phyloP scores from a whole-genome alignment of 2,329 filamentous ascomycete species.

The Fusarium sp. region DNA sequence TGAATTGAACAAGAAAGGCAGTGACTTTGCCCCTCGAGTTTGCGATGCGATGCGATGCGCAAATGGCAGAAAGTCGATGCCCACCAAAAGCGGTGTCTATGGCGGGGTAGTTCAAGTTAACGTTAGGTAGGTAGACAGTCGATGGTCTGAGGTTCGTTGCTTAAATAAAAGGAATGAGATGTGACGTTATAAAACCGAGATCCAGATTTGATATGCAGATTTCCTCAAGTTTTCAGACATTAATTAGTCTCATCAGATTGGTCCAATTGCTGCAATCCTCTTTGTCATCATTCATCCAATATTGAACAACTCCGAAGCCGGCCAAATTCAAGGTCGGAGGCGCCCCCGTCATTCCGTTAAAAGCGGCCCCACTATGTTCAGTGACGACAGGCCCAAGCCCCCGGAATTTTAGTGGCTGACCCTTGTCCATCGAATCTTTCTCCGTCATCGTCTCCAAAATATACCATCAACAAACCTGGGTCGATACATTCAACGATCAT shows the following conservation, averaged over 20 bases:
- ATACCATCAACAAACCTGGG: slow-evolving; percentile 8
- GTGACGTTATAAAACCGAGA: background rate
- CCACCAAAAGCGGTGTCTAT: slow-evolving; percentile 46
- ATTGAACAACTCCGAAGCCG: slow-evolving; percentile 44
- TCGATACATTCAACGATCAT: slow-evolving; percentile 9
- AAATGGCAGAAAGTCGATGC: slow-evolving; percentile 39
- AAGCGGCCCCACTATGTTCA: slow-evolving; percentile 35
- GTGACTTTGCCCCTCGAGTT: slow-evolving; percentile 17
- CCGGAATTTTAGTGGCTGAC: slow-evolving; percentile 30
- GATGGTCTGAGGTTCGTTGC: background rate
- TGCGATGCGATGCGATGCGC: slow-evolving; percentile 15
- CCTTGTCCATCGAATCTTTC: slow-evolving; percentile 29
- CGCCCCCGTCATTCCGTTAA: slow-evolving; percentile 16
- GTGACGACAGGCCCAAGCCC: slow-evolving; percentile 39
- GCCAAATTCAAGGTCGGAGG: slow-evolving; percentile 21
- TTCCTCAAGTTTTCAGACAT: slow-evolving; percentile 11
- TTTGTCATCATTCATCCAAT: slow-evolving; percentile 42
- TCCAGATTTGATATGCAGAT: background rate
- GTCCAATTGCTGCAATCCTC: slow-evolving; percentile 41
- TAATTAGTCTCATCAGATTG: slow-evolving; percentile 28
- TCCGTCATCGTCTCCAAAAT: slow-evolving; percentile 6
- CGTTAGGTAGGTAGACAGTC: background rate
- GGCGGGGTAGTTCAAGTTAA: slow-evolving; percentile 39
- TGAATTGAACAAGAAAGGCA: background rate
- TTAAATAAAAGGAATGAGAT: background rate